Percentiles rank a stretch among this genome's conserved stretches.
These are phyloP conservation scores for Xylaria sp. DNA, from an alignment of 2,329 filamentous ascomycete species.

Conservation along the genomic window DNA sequence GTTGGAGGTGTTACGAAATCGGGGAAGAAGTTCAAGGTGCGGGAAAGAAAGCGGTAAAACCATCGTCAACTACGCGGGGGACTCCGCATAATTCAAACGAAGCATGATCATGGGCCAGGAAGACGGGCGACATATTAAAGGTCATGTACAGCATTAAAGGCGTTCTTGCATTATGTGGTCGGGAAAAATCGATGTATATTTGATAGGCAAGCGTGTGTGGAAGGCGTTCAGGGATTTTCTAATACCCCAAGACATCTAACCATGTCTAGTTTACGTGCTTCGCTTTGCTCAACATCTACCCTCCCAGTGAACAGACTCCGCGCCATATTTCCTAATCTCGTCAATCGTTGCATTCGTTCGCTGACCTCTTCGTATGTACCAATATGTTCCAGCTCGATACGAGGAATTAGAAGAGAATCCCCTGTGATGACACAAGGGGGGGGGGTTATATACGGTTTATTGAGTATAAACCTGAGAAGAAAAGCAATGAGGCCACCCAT, in stretches of 20 bases:
- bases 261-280: conserved; percentile 17
- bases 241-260: conserved; percentile 28
- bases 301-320: conserved; percentile 9
- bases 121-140: not conserved
- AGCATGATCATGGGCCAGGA: not conserved
- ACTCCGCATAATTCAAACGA: not conserved
- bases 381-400: conserved; percentile 28
- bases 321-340: conserved; percentile 22
- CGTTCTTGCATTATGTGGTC: conserved; percentile 26
- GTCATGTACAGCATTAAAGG: conserved; percentile 23
- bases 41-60: conserved; percentile 67
- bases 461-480: conserved; percentile 4
- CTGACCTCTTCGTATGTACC: not conserved
- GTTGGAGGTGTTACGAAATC: conserved; percentile 67
- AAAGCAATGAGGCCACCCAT: conserved; percentile 6
- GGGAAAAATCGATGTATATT: conserved; percentile 31
- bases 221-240: conserved; percentile 29
- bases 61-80: not conserved
- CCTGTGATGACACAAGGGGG: conserved; percentile 6
- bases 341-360: conserved; percentile 25
- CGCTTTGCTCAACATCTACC: conserved; percentile 19
- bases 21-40: conserved; percentile 71
- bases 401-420: conserved; percentile 15
- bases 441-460: conserved; percentile 5
- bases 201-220: conserved; percentile 19